Evolutionary conservation across 2,329 filamentous ascomycete genomes (phyloP).

Genomic region (Aspergillus sp.): DNA sequence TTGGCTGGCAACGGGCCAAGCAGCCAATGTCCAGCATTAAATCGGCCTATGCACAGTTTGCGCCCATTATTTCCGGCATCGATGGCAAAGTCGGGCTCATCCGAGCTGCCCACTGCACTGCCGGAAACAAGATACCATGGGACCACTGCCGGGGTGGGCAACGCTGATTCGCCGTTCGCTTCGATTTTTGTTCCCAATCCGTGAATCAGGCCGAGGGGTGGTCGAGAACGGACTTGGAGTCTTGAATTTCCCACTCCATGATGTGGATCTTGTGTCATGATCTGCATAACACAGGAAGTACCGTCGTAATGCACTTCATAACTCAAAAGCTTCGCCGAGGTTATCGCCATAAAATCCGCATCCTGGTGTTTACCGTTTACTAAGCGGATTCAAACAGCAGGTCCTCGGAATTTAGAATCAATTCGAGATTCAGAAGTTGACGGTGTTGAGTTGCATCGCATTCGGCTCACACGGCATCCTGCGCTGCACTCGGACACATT

Average conservation of each 20-base stretch:
- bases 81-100: conserved; percentile 2
- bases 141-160: not conserved
- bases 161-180: not conserved
- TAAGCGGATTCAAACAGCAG: no score
- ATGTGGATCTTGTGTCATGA: not conserved
- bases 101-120: not conserved
- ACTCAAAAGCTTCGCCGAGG: not conserved
- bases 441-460: not conserved
- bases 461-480: conserved; percentile 12
- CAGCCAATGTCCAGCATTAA: not conserved
- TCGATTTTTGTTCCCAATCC: not conserved
- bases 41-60: not conserved
- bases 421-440: not conserved
- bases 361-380: no score
- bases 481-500: not conserved
- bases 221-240: not conserved
- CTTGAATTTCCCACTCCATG: not conserved
- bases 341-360: no score
- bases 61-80: not conserved
- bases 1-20: not conserved
- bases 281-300: no score
- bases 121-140: not conserved
- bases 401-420: not conserved
- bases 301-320: not conserved
- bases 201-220: not conserved